Conservation (phyloP, 2,329 filamentous ascomycete genomes). For the Botrytis sinoallii region DNA sequence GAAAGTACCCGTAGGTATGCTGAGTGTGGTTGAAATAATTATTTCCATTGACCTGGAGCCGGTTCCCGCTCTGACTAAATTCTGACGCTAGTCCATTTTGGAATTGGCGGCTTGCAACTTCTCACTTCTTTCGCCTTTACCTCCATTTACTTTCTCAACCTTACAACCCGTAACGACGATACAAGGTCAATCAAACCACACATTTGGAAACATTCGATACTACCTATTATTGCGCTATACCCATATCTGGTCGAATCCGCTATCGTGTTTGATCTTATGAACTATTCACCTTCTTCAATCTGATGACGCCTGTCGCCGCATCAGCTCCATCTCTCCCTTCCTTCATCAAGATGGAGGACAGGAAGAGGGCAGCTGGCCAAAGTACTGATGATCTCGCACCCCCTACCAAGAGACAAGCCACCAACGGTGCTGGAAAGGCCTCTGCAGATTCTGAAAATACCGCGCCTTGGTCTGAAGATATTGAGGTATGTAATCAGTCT, state of each 20-base stretch:
- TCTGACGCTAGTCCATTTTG: slow-evolving; percentile 1
- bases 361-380: slow-evolving; percentile 85
- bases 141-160: slow-evolving; percentile 8
- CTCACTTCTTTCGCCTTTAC: slow-evolving; percentile 17
- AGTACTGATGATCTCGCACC: slow-evolving; percentile 71
- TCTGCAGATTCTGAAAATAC: slow-evolving; percentile 58
- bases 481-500: slow-evolving; percentile 60
- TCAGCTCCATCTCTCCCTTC: slow-evolving; percentile 65
- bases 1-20: not conserved
- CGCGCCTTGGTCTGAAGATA: slow-evolving; percentile 67
- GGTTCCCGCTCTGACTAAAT: slow-evolving; percentile 17
- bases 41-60: slow-evolving; percentile 16
- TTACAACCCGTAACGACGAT: slow-evolving; percentile 21
- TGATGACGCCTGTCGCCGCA: slow-evolving; percentile 56
- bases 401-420: slow-evolving; percentile 85
- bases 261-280: slow-evolving; percentile 16
- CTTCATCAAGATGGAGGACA: slow-evolving; percentile 97
- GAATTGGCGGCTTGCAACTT: slow-evolving; percentile 16
- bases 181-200: slow-evolving; percentile 9
- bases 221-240: slow-evolving; percentile 18
- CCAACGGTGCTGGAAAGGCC: slow-evolving; percentile 72
- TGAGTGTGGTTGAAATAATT: slow-evolving; percentile 13
- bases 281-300: slow-evolving; percentile 16
- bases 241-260: not conserved
- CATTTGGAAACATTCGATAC: not conserved